These are phyloP conservation scores for Vigna unguiculata DNA, from an alignment of 306 rosid species.

Conservation along the genomic window DNA sequence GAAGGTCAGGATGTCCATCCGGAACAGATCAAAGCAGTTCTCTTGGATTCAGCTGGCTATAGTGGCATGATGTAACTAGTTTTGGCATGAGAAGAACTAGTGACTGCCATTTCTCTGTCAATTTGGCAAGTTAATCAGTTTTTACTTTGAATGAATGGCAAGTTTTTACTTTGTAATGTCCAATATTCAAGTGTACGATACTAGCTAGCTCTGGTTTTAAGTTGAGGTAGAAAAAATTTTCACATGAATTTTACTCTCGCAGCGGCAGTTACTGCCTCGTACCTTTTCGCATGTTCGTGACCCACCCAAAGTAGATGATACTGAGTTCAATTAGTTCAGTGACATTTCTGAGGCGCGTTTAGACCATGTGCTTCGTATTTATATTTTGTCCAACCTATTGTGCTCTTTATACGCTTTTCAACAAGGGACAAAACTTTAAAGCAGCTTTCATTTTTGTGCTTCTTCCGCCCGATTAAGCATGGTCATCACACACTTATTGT, in stretches of 20 bases:
- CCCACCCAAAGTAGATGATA: constrained; percentile 1
- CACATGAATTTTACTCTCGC: constrained; percentile 31
- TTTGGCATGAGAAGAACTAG: constrained; percentile 10
- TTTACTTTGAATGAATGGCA: constrained; percentile 28
- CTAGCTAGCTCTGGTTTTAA: constrained; percentile 32
- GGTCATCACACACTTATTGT: constrained; percentile 6
- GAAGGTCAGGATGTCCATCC: constrained; percentile 81
- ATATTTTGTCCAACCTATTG: constrained; percentile 5
- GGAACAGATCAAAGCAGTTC: constrained; percentile 85
- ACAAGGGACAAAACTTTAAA: constrained; percentile 26
- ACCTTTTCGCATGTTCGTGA: background rate
- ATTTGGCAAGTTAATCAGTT: constrained; percentile 8
- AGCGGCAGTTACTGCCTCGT: constrained; percentile 12
- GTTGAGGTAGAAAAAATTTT: constrained; percentile 37
- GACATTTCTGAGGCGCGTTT: constrained; percentile 28
- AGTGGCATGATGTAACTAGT: constrained; percentile 53
- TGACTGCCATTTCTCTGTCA: constrained; percentile 9
- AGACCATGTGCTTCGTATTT: constrained; percentile 10
- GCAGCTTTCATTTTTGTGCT: background rate
- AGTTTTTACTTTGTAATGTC: constrained; percentile 34
- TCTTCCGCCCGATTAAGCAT: background rate
- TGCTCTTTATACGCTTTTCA: constrained; percentile 25
- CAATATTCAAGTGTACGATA: constrained; percentile 31
- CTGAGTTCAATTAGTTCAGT: background rate
- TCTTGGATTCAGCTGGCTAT: constrained; percentile 86